These are phyloP conservation scores for Glonium stellatum DNA, from an alignment of 495 filamentous ascomycete genomes.

Conservation along the genomic window DNA sequence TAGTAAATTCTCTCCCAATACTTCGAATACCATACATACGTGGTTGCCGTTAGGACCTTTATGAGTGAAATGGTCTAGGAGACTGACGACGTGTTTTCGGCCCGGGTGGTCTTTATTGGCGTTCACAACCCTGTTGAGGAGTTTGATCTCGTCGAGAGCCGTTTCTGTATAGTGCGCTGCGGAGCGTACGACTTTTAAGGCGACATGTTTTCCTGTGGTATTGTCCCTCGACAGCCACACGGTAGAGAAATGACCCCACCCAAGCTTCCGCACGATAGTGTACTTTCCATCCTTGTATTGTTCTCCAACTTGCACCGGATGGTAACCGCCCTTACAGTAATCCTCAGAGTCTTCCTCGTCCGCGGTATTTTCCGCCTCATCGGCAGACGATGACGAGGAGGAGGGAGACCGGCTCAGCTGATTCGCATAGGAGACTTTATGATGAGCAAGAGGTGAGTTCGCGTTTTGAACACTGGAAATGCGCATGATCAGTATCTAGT, in stretches of 20 bases:
- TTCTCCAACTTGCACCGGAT: conserved; percentile 88
- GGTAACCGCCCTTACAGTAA: conserved; percentile 98
- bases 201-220: conserved; percentile 85
- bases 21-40: conserved; percentile 99
- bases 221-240: conserved; percentile 96
- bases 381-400: conserved; percentile 74
- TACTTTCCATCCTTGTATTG: conserved; percentile 97
- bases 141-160: conserved; percentile 97
- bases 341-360: conserved; percentile 99
- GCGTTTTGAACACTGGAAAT: conserved; percentile 35
- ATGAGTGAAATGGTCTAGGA: conserved; percentile 95
- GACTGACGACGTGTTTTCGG: conserved; percentile 86
- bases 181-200: conserved; percentile 93
- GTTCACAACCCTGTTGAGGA: conserved; percentile 91
- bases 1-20: conserved; percentile 89
- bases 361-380: conserved; percentile 76
- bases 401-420: conserved; percentile 65
- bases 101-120: conserved; percentile 82
- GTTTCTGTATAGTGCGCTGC: conserved; percentile 98
- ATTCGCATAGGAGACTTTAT: conserved; percentile 42
- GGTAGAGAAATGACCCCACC: conserved; percentile 98
- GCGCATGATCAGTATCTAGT: background rate
- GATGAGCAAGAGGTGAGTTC: conserved; percentile 42
- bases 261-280: conserved; percentile 91
- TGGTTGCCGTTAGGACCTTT: conserved; percentile 94